Conservation (phyloP, 768 basidiomycete genomes). For the Phylloporus scabripes region DNA sequence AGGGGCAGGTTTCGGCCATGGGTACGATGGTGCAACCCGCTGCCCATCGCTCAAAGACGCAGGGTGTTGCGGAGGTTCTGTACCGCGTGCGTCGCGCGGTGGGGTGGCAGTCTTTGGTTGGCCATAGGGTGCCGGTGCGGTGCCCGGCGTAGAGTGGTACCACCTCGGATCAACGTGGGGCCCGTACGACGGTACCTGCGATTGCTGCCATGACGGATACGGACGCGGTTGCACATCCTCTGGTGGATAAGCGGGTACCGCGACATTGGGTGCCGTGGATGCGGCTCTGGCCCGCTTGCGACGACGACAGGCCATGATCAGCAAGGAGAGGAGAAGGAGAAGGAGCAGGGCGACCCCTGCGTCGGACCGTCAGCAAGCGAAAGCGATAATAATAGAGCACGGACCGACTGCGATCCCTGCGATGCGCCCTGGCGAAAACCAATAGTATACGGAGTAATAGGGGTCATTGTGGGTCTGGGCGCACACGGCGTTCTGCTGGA, state of each 20-base stretch:
- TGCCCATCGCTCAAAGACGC: not conserved
- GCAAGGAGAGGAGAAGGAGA: slow-evolving; percentile 5
- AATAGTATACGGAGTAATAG: slow-evolving; percentile 4
- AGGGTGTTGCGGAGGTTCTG: not conserved
- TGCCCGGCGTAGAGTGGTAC: slow-evolving; percentile 1
- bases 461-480: slow-evolving; percentile 7
- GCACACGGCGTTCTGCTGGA: not conserved
- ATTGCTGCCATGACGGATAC: slow-evolving; percentile 8
- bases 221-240: not conserved
- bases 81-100: not conserved
- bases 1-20: not conserved
- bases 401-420: slow-evolving; percentile 23
- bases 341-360: slow-evolving; percentile 12
- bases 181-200: slow-evolving; percentile 1
- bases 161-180: not conserved
- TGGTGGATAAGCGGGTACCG: not conserved
- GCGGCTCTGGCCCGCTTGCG: slow-evolving; percentile 1
- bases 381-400: not conserved
- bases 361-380: not conserved
- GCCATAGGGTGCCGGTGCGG: not conserved
- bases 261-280: not conserved
- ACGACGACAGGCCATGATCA: slow-evolving; percentile 1
- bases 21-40: not conserved
- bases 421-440: slow-evolving; percentile 26
- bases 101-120: slow-evolving; percentile 1